phyloP scores from a whole-genome alignment of 495 filamentous ascomycete species.

The Amphirosellinia nigrospora region DNA sequence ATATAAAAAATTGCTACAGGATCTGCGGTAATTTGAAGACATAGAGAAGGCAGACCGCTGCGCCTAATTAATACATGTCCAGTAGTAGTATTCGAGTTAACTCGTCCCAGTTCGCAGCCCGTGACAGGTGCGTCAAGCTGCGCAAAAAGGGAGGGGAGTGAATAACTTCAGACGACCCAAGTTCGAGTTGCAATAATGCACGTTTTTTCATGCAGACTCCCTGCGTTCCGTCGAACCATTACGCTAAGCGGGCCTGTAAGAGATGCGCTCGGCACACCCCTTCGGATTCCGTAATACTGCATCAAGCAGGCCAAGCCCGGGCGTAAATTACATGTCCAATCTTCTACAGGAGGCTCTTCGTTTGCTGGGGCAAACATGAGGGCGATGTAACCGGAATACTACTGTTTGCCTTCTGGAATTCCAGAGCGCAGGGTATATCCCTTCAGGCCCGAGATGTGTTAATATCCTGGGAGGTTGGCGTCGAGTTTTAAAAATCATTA shows the following conservation, averaged over 20 bases:
- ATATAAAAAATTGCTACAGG: background rate
- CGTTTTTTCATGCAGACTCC: background rate
- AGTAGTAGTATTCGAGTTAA: background rate
- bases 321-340: background rate
- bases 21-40: background rate
- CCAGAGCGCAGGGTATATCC: background rate
- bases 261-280: background rate
- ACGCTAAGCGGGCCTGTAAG: slow-evolving; percentile 14
- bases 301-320: slow-evolving; percentile 4
- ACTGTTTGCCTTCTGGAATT: background rate
- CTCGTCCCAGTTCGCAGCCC: background rate
- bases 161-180: slow-evolving; percentile 15
- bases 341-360: background rate
- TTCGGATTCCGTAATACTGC: slow-evolving; percentile 2
- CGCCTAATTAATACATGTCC: background rate
- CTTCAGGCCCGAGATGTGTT: background rate
- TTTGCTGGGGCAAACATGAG: background rate
- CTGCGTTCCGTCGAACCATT: background rate
- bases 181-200: background rate
- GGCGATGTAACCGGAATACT: background rate
- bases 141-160: background rate
- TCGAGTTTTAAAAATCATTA: slow-evolving; percentile 8
- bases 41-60: background rate
- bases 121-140: background rate
- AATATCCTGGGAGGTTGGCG: too few species aligned